Conservation (phyloP, 257 asterid species). For the Ophiorrhiza pumila region DNA sequence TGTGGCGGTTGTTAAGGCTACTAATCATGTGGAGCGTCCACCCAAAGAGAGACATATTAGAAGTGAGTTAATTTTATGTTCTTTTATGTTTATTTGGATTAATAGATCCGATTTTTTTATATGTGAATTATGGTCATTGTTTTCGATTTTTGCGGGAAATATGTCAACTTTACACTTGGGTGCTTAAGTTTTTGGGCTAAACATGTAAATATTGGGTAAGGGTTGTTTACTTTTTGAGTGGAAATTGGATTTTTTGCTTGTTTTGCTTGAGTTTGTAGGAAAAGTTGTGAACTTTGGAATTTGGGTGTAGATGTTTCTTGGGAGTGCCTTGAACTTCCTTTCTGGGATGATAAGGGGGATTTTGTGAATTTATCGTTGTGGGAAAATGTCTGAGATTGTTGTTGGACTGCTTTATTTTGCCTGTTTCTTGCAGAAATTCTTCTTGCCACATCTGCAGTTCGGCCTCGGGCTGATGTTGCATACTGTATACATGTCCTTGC, state of each 20-base stretch:
- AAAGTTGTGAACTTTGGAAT: constrained; percentile 10
- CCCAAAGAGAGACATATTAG: constrained; percentile 91
- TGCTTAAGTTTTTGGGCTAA: background rate
- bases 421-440: constrained; percentile 76
- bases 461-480: constrained; percentile 94
- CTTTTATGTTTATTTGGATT: constrained; percentile 5
- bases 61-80: constrained; percentile 46
- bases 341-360: constrained; percentile 3
- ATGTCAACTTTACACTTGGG: constrained; percentile 3
- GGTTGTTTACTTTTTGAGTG: background rate
- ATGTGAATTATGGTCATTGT: constrained; percentile 8
- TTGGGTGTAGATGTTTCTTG: background rate
- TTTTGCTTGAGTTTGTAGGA: background rate
- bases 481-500: constrained; percentile 91
- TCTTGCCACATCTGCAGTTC: constrained; percentile 66
- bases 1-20: constrained; percentile 98
- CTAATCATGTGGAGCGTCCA: constrained; percentile 94
- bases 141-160: constrained; percentile 11
- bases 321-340: background rate
- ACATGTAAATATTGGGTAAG: background rate
- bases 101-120: constrained; percentile 32
- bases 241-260: constrained; percentile 4
- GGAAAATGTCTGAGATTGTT: constrained; percentile 32
- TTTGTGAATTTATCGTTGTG: constrained; percentile 11
- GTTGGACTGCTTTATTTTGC: constrained; percentile 26